Evolutionary conservation across 2,329 filamentous ascomycete species (phyloP), one percentile per base, ranked within the genome.

Genomic region (Cordyceps farinosa): DNA sequence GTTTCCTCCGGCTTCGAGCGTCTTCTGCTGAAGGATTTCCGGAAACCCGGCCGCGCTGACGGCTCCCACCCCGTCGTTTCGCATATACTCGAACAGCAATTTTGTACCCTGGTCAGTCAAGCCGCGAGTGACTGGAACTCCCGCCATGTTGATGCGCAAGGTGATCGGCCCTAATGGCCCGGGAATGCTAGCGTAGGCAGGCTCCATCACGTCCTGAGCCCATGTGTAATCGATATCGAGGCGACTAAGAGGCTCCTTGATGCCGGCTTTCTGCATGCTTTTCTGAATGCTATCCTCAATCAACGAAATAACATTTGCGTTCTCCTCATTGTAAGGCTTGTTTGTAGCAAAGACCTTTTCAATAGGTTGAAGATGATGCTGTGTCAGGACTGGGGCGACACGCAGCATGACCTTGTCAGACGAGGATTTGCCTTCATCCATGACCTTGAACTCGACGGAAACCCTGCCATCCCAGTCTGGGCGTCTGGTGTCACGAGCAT

Each of bases 121-220:
- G 22, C 22, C 22, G 22, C 22, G 22, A 1, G 22, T 22, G 22
- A 22, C 22, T 1, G 22, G 22, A 22, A 22, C 22, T 22, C 22
- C 22, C 22, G 22, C 22, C 22, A 22, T 22, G 1, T 22, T n/a
- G 15, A 52, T n/a, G 13, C 48, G 48, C 48, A 52, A 36, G 69
- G 69, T 34, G 11, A 59, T 17, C 3, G 8, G 17, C 51, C 56
- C 15, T 47, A 22, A 4, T 22, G 56, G 56, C n/a, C 56, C 56
- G 27, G 56, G 56, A 29, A 59, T 51, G 56, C 42, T 48, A 29
- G 17, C 40, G 30, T 51, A 45, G 2, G 22, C 58, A 32, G 58
- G 58, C 50, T 52, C 58, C 22, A 61, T 30, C 32, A 45, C 27
- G 34, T 61, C 58, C 17, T 53, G 58, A 6, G 58, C 36, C 58